phyloP scores from a whole-genome alignment of 306 rosid genomes.

The Dalbergia oliveri region DNA sequence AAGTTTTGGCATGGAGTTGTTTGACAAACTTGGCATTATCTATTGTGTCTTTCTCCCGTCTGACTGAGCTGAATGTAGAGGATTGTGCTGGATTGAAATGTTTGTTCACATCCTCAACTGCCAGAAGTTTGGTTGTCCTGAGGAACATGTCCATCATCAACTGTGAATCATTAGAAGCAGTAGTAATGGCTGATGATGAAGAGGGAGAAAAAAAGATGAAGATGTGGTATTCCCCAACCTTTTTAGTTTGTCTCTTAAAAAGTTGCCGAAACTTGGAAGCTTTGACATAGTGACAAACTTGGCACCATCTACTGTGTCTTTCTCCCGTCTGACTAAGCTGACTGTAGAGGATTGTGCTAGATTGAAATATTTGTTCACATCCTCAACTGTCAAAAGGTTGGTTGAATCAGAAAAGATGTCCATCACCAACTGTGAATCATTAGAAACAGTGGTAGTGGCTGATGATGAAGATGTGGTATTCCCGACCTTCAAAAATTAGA shows the following conservation, averaged over 20 bases:
- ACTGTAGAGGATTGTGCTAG: accelerated
- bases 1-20: background rate
- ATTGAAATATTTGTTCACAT: conserved; percentile 34
- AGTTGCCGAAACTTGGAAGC: background rate
- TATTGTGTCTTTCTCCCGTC: conserved; percentile 10
- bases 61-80: background rate
- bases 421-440: background rate
- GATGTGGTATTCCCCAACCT: background rate
- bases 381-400: background rate
- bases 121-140: conserved; percentile 2
- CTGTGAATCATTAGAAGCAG: background rate
- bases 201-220: background rate
- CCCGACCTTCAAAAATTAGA: background rate
- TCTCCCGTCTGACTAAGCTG: conserved; percentile 3
- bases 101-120: conserved; percentile 26
- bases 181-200: background rate
- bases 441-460: conserved; percentile 26
- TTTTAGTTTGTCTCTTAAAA: background rate
- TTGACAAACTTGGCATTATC: conserved; percentile 22
- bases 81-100: conserved; percentile 1
- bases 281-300: no score
- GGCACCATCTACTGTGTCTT: background rate
- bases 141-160: background rate
- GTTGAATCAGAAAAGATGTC: background rate
- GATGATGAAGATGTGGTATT: background rate